A percentile compares a stretch with the other conserved stretches of the same genome.
These are phyloP conservation scores for Erodium trifolium DNA, from an alignment of 441 rosid species.

Conservation along the genomic window DNA sequence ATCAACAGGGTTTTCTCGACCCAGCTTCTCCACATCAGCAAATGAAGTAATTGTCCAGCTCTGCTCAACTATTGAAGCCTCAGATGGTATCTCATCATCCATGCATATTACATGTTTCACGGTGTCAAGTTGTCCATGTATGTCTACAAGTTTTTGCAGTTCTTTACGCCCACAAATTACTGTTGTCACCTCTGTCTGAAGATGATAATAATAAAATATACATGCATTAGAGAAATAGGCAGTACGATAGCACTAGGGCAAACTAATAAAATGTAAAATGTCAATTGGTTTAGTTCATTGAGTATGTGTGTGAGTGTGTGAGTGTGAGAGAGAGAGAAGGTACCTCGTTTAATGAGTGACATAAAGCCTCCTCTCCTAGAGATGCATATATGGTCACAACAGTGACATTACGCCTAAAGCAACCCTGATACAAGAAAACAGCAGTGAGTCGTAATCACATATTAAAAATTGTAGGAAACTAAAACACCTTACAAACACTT, in stretches of 20 bases:
- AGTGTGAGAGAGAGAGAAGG: constrained; percentile 16
- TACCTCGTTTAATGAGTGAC: constrained; percentile 94
- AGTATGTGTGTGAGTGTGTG: neutral
- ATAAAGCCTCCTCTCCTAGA: constrained; percentile 86
- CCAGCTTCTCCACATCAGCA: constrained; percentile 62
- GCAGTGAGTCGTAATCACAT: constrained; percentile 10
- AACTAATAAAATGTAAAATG: neutral
- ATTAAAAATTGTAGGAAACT: neutral
- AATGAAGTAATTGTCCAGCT: constrained; percentile 54
- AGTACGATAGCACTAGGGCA: neutral
- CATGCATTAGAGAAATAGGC: neutral
- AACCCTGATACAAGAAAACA: constrained; percentile 47
- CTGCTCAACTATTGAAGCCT: constrained; percentile 36
- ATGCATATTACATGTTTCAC: constrained; percentile 75
- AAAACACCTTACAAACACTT: neutral
- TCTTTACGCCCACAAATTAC: constrained; percentile 89
- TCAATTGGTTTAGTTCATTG: neutral
- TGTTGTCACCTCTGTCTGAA: constrained; percentile 88
- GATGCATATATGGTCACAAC: constrained; percentile 95
- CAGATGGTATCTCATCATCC: constrained; percentile 71
- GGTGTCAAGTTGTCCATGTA: constrained; percentile 81
- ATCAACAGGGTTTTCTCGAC: constrained; percentile 52
- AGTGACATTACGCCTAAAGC: constrained; percentile 77
- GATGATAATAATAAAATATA: constrained; percentile 13
- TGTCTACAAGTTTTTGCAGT: constrained; percentile 66